Conservation (phyloP, 768 basidiomycete species). For the Pisolithus orientalis region DNA sequence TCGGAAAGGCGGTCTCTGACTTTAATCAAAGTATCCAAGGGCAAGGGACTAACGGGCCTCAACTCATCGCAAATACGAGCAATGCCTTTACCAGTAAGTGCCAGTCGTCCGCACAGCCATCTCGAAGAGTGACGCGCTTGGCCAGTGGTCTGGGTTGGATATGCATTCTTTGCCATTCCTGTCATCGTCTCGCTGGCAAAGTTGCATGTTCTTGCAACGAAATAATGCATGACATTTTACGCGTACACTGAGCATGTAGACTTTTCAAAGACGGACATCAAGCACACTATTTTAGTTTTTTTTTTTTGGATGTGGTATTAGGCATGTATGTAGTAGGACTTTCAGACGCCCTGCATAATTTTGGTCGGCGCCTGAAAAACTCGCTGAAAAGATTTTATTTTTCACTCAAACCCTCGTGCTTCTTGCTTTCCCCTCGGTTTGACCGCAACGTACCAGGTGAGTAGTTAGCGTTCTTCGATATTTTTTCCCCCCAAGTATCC, state of each 20-base stretch:
- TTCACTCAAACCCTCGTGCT: background rate
- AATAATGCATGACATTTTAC: slow-evolving; percentile 22
- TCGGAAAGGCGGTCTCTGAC: slow-evolving; percentile 71
- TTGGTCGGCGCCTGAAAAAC: background rate
- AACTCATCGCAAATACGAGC: slow-evolving; percentile 54
- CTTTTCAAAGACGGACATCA: background rate
- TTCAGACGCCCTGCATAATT: too few species aligned
- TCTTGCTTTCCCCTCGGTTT: background rate
- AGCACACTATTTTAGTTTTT: background rate
- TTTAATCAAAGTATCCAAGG: slow-evolving; percentile 60
- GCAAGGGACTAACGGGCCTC: slow-evolving; percentile 48
- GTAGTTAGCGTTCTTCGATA: slow-evolving; percentile 2
- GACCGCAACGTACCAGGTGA: slow-evolving; percentile 7
- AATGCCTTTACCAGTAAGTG: slow-evolving; percentile 73
- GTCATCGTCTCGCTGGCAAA: slow-evolving; percentile 64
- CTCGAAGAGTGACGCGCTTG: background rate
- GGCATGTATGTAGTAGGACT: background rate
- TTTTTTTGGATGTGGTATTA: background rate
- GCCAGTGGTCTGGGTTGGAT: slow-evolving; percentile 74
- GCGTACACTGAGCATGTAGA: background rate
- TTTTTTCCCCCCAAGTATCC: background rate
- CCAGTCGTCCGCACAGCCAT: background rate
- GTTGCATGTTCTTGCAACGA: slow-evolving; percentile 50
- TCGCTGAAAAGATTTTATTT: background rate
- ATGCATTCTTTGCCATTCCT: slow-evolving; percentile 67